Conservation (phyloP, 2,329 filamentous ascomycete genomes). For the Aspergillus ochraceus region DNA sequence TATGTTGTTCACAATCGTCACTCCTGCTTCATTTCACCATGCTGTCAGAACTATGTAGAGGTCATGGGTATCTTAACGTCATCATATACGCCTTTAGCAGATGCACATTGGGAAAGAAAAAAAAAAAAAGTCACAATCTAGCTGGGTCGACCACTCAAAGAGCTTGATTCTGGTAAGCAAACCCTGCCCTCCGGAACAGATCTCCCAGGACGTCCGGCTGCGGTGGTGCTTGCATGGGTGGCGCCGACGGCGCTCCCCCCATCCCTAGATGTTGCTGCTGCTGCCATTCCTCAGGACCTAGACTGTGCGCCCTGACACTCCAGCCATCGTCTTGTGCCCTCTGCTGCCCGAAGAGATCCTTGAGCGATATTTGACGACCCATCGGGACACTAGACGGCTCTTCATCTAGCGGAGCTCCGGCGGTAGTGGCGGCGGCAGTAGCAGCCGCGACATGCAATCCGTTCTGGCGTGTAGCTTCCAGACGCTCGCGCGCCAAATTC, state of each 20-base stretch:
- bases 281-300: constrained; percentile 22
- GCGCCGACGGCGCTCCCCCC: neutral
- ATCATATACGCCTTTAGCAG: neutral
- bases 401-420: constrained; percentile 33
- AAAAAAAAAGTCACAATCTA: neutral
- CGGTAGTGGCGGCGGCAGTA: constrained; percentile 27
- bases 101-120: neutral
- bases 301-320: constrained; percentile 50
- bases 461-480: constrained; percentile 36
- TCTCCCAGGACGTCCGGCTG: constrained; percentile 41
- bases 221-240: constrained; percentile 16
- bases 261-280: constrained; percentile 21
- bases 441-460: constrained; percentile 33
- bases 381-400: constrained; percentile 46
- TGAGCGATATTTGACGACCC: constrained; percentile 54
- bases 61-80: neutral
- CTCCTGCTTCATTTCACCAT: neutral
- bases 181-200: constrained; percentile 45
- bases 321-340: constrained; percentile 52
- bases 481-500: constrained; percentile 42
- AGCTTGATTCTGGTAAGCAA: constrained; percentile 29
- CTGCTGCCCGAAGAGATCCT: constrained; percentile 58
- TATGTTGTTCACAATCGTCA: neutral
- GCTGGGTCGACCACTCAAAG: neutral
- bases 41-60: neutral